Evolutionary conservation across 2,329 filamentous ascomycete genomes (phyloP).

Genomic region (Pyrenochaeta sp.): DNA sequence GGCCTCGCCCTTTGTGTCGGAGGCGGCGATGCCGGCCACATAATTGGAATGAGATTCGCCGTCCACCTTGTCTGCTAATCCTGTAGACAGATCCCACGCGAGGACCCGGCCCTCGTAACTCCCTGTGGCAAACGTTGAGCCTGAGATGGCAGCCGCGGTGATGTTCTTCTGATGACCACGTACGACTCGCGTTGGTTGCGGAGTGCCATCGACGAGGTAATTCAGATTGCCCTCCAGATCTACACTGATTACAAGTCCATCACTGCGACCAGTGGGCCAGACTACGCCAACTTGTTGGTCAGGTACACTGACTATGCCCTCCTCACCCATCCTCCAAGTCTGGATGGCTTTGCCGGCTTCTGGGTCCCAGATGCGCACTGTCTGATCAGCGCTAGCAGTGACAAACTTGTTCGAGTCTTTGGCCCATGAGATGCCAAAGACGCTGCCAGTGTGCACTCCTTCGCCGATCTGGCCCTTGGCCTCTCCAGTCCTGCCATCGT

Average conservation of each 20-base stretch:
- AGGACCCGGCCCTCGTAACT: slow-evolving; percentile 90
- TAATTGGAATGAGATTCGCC: slow-evolving; percentile 87
- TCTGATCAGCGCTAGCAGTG: slow-evolving; percentile 93
- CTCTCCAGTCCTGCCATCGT: slow-evolving; percentile 95
- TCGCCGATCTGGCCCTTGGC: slow-evolving; percentile 78
- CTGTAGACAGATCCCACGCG: slow-evolving; percentile 79
- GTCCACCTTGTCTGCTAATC: slow-evolving; percentile 73
- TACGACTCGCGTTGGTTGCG: slow-evolving; percentile 73
- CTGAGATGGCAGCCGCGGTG: slow-evolving; percentile 72
- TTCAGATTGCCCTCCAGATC: slow-evolving; percentile 89
- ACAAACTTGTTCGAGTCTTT: slow-evolving; percentile 85
- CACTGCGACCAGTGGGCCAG: slow-evolving; percentile 81
- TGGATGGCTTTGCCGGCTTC: slow-evolving; percentile 79
- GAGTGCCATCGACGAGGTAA: slow-evolving; percentile 78
- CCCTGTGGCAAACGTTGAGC: slow-evolving; percentile 80
- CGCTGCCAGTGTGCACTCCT: slow-evolving; percentile 87
- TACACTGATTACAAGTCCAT: slow-evolving; percentile 88
- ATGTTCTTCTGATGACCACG: slow-evolving; percentile 92
- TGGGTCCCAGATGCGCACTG: slow-evolving; percentile 91
- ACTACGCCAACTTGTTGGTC: slow-evolving; percentile 96
- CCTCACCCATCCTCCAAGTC: slow-evolving; percentile 83
- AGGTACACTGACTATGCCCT: slow-evolving; percentile 72
- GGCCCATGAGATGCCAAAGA: slow-evolving; percentile 91
- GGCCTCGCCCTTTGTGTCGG: slow-evolving; percentile 41
- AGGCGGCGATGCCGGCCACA: slow-evolving; percentile 74